Evolutionary conservation across 352 stramenopile genomes (phyloP), one percentile per base, ranked within the genome.

Genomic region (Pythium rhizo-oryzae): DNA sequence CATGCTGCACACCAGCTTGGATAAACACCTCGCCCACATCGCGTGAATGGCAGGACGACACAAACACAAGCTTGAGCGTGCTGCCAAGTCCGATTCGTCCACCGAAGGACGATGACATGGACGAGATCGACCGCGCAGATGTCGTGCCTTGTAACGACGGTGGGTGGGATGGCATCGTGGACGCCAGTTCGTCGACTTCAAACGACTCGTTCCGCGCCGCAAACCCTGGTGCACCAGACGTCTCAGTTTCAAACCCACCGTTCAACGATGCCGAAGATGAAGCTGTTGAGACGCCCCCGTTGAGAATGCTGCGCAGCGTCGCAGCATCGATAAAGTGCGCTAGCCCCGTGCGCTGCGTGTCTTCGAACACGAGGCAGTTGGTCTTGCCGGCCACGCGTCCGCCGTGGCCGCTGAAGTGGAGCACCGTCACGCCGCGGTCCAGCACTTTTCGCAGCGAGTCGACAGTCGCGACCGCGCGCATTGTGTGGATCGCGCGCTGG

Each of bases 11-110:
- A 4, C 86, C 86, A 4, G 86, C 86, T 58, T 89, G 79, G 28
- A 94, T 85, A 54, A 94, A 94, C 8, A 94, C 84, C 62, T 87
- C 81, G 33, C 86, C 86, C n/a, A 94, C 83, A 52, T 90, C 84
- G 25, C 68, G 77, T 13, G 86, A 94, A 53, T 94, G 81, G 63
- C 86, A 94, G 0, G 84, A 92, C 28, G 86, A 94, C 41, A 94
- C 86, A 62, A 94, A 91, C 7, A 94, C 84, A n/a, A 94, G 71
- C 67, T 92, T 94, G 39, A 94, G 73, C 9, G 80, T 88, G 12
- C 77, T 72, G 24, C 70, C 71, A 1, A 70, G 16, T 12, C 71
- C 66, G 15, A 79, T 72, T n/a, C 76, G 62, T n/a, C 41, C 41
- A 53, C 71, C 67, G 3, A 28, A 62, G 7, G 43, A 69, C 23